phyloP scores from a whole-genome alignment of 129 eudicot species.

The Saussurea involucrata region DNA sequence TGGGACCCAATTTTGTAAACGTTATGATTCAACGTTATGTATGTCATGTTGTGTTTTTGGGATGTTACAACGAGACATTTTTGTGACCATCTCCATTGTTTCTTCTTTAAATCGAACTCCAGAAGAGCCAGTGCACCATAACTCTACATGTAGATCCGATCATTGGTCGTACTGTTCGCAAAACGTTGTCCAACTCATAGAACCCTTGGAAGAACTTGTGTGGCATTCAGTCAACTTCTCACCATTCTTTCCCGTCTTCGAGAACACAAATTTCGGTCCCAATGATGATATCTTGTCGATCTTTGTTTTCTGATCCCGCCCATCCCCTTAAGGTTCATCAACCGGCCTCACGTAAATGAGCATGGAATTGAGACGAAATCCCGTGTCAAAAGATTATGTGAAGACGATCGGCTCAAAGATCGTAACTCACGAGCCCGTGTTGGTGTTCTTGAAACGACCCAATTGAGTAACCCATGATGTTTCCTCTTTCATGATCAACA shows the following conservation, averaged over 20 bases:
- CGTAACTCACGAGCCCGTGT: slow-evolving; percentile 64
- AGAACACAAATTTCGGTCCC: slow-evolving; percentile 90
- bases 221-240: slow-evolving; percentile 84
- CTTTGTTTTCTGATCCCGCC: slow-evolving; percentile 93
- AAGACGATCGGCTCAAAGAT: slow-evolving; percentile 33
- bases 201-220: slow-evolving; percentile 89
- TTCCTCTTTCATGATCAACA: slow-evolving; percentile 60
- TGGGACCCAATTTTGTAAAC: too few species aligned
- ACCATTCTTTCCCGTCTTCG: slow-evolving; percentile 66
- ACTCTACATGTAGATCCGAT: slow-evolving; percentile 82
- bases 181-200: slow-evolving; percentile 94
- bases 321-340: slow-evolving; percentile 86
- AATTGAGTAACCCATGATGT: slow-evolving; percentile 81
- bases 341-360: slow-evolving; percentile 85
- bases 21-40: too few species aligned
- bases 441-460: slow-evolving; percentile 58
- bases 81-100: slow-evolving; percentile 90
- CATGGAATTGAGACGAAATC: slow-evolving; percentile 71
- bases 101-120: slow-evolving; percentile 58
- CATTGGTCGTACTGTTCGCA: slow-evolving; percentile 86
- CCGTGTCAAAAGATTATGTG: slow-evolving; percentile 39
- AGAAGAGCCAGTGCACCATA: slow-evolving; percentile 89
- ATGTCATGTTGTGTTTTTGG: too few species aligned
- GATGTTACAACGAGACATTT: too few species aligned
- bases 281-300: slow-evolving; percentile 75